A percentile compares a stretch with the other conserved stretches of the same genome.
Conservation (phyloP, 2,329 filamentous ascomycete genomes). For the Hawksworthiomyces lignivorus region DNA sequence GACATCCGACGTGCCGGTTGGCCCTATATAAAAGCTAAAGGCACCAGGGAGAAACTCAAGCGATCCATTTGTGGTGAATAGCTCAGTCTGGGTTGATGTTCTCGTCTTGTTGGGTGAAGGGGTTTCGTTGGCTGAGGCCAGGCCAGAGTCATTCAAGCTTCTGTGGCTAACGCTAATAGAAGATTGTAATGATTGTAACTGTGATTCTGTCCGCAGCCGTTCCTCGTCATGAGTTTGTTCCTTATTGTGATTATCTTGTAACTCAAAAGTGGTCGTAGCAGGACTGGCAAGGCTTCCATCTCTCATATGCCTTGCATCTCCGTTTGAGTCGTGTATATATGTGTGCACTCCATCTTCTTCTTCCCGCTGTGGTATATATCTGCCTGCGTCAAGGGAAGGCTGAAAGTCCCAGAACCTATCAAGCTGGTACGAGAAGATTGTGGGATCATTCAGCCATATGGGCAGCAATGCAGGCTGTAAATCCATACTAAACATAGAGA, state of each 20-base stretch:
- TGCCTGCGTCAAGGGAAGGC: not conserved
- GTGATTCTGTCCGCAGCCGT: too few species aligned
- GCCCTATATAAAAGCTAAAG: conserved; percentile 16
- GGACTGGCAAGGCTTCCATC: not conserved
- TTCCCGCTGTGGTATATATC: not conserved
- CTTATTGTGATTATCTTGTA: not conserved
- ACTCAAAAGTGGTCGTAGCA: not conserved
- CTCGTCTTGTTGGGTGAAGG: not conserved
- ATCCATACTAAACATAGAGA: not conserved
- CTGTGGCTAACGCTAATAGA: too few species aligned
- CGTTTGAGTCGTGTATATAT: not conserved
- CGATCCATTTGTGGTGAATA: conserved; percentile 4
- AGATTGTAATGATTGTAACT: not conserved
- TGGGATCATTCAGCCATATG: not conserved
- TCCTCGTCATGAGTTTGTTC: too few species aligned
- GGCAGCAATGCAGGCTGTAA: not conserved
- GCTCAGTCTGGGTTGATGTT: not conserved
- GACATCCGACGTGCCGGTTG: conserved; percentile 12
- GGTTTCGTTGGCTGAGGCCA: too few species aligned
- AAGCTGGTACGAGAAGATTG: not conserved
- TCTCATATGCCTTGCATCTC: not conserved
- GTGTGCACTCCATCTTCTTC: not conserved
- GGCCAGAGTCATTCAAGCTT: too few species aligned
- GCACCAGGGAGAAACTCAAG: conserved; percentile 12
- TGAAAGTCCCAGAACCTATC: not conserved